A percentile compares a stretch with the other conserved stretches of the same genome.
Evolutionary conservation across 306 rosid genomes (phyloP).

Genomic region (Cicer bijugum): DNA sequence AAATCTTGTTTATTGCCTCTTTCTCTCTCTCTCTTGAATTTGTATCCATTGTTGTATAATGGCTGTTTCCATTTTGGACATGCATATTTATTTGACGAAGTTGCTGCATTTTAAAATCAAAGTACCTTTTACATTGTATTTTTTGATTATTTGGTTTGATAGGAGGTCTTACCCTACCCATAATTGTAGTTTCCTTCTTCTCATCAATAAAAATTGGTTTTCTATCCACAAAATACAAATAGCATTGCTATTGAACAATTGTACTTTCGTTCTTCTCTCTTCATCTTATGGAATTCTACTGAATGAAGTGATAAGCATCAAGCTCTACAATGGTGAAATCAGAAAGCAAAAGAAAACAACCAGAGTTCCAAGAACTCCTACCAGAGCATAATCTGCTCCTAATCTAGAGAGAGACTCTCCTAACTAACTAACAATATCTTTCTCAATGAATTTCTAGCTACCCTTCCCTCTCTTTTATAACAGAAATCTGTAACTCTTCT

Average conservation of each 20-base stretch:
- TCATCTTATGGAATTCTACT: too few species aligned
- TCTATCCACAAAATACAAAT: background rate
- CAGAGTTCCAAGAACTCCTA: too few species aligned
- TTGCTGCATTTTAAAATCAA: background rate
- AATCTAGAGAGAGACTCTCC: too few species aligned
- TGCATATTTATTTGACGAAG: conserved; percentile 11
- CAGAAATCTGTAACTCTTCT: too few species aligned
- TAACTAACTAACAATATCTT: too few species aligned
- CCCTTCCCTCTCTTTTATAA: too few species aligned
- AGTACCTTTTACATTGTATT: conserved; percentile 1
- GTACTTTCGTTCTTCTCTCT: too few species aligned
- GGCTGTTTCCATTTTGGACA: background rate
- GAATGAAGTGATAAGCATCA: too few species aligned
- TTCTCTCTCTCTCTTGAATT: background rate
- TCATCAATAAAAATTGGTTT: conserved; percentile 1
- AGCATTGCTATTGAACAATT: background rate
- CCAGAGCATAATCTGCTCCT: too few species aligned
- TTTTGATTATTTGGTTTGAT: conserved; percentile 1
- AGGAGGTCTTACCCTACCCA: background rate
- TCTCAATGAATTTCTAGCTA: too few species aligned
- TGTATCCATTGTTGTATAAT: background rate
- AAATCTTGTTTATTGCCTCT: conserved; percentile 18
- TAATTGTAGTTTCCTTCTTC: background rate
- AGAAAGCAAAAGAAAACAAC: too few species aligned
- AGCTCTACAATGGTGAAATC: too few species aligned